Evolutionary conservation across 1,284 basidiomycete species (phyloP), one percentile per base, ranked within the genome.

Genomic region (Trichosporon sp.): DNA sequence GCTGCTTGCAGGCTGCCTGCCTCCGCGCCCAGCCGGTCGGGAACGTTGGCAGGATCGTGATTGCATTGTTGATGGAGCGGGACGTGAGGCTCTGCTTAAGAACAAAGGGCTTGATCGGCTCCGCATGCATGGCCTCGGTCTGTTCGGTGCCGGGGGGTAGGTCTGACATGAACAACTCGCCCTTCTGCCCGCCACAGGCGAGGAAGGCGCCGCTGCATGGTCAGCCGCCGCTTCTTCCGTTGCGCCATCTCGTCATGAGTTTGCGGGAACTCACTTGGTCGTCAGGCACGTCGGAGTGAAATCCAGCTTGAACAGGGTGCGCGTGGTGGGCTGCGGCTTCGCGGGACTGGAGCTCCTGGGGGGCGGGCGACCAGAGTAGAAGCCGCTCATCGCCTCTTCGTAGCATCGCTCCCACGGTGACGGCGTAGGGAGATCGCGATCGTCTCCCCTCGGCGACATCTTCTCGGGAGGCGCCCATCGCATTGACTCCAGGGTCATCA

Each of bases 121-220:
- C 66, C 0, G 73, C 38, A 5, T 64, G 65, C 31, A 31, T 27
- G 9, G 53, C 67, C 35, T 65, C 58, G 18, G 44, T 47, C 44
- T 44, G 58, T 25, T 23, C 29, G 35, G 32, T 25, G 42, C 38
- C 42, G 25, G 35, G 47, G 2, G 78, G 79, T 3, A 80, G 72
- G 58, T 77, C 73, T 27, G 75, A 74, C 11, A 83, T 70, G 68
- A 79, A 78, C 7, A 83, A 68, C 70, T 83, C 81, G 56, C 81
- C 82, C 68, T 81, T 78, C 68, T 83, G 81, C 1, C 82, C 82
- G 9, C 82, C 82, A 44, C 79, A 81, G 12, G 81, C 81, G 21
- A 83, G 65, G 67, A 81, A 79, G 8, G 71, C 64, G 29, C 68
- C 70, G 62, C 77, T 78, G 67, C 34, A 13, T n/a, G 51, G 67